Percentiles rank a stretch among this genome's conserved stretches.
Evolutionary conservation across 2,329 filamentous ascomycete species (phyloP).

Genomic region (Onygenales sp.): DNA sequence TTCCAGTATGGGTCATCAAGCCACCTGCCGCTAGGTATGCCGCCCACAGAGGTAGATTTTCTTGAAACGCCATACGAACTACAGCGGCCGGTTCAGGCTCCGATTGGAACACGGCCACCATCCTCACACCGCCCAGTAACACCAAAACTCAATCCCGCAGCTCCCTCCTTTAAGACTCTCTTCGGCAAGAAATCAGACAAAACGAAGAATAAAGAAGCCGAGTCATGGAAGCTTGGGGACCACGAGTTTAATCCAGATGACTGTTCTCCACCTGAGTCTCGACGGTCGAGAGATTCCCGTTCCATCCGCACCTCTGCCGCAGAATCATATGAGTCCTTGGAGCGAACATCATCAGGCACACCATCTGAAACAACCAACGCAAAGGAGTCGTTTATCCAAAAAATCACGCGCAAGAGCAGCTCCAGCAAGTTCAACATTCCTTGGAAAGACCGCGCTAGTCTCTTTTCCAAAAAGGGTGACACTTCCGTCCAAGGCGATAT

Average conservation of each 20-base stretch:
- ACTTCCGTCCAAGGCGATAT: slow-evolving; percentile 25
- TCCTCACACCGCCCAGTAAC: slow-evolving; percentile 46
- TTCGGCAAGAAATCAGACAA: slow-evolving; percentile 46
- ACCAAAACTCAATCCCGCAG: slow-evolving; percentile 70
- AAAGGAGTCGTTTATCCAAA: slow-evolving; percentile 43
- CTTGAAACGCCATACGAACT: slow-evolving; percentile 40
- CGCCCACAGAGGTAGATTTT: slow-evolving; percentile 40
- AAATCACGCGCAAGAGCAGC: slow-evolving; percentile 42
- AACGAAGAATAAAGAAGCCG: slow-evolving; percentile 20
- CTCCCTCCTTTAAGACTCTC: slow-evolving; percentile 73
- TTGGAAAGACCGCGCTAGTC: slow-evolving; percentile 40
- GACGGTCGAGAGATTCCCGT: slow-evolving; percentile 35
- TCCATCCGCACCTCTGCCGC: slow-evolving; percentile 36
- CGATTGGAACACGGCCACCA: slow-evolving; percentile 71
- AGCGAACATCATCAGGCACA: slow-evolving; percentile 35
- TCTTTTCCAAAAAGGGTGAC: slow-evolving; percentile 39
- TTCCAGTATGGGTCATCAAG: slow-evolving; percentile 66
- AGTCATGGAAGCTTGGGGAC: slow-evolving; percentile 13
- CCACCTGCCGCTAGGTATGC: slow-evolving; percentile 46
- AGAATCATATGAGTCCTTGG: slow-evolving; percentile 39
- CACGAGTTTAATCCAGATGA: slow-evolving; percentile 27
- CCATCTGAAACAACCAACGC: slow-evolving; percentile 30
- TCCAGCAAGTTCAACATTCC: slow-evolving; percentile 42
- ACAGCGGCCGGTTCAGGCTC: slow-evolving; percentile 47
- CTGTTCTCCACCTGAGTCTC: slow-evolving; percentile 34